Evolutionary conservation across 768 basidiomycete species (phyloP), one percentile per base, ranked within the genome.

Genomic region (Xerocomellus intermedius): DNA sequence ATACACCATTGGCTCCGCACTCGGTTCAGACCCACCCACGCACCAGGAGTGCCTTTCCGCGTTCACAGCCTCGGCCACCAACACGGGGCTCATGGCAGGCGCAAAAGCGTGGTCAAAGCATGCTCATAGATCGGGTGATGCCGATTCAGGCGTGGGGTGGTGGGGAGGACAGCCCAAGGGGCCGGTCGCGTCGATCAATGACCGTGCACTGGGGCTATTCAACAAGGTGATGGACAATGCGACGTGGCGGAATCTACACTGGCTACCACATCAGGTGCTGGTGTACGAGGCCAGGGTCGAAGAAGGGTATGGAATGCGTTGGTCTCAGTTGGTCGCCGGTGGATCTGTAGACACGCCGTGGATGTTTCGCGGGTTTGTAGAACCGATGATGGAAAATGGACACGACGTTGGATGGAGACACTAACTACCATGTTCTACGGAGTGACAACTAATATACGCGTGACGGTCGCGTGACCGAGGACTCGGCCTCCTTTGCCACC

Each of bases 61-160:
- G 2, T 87, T 82, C 64, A 67, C 75, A 5, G 57, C 74, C 21
- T 33, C 61, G 33, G 69, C 78, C 4, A 85, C 83, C 57, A 78
- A 65, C 19, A 78, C 71, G 33, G 77, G 72, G n/a, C 74, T 87
- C 41, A 82, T 75, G 2, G 79, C 80, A 4, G 85, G 85, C 14
- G 80, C 83, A 2, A 78, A 83, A 26, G 84, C 85, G 7, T 87
- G 84, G 84, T 77, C 82, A 3, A 87, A 87, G 58, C 85, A 87
- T 58, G 77, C 78, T 1, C 84, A 84, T 57, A 73, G 85, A 24
- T 86, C 84, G 24, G 26, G 61, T 2, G 56, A 58, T 35, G 41
- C 21, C 4, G 32, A 43, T 6, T 19, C 42, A 2, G 44, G 48
- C 38, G 58, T 61, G 10, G 82, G 84, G 5, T 85, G 83, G 83